Percentiles rank a stretch among this genome's conserved stretches.
Evolutionary conservation across 2,329 filamentous ascomycete species (phyloP).

Genomic region (Aspergillus versicolor): DNA sequence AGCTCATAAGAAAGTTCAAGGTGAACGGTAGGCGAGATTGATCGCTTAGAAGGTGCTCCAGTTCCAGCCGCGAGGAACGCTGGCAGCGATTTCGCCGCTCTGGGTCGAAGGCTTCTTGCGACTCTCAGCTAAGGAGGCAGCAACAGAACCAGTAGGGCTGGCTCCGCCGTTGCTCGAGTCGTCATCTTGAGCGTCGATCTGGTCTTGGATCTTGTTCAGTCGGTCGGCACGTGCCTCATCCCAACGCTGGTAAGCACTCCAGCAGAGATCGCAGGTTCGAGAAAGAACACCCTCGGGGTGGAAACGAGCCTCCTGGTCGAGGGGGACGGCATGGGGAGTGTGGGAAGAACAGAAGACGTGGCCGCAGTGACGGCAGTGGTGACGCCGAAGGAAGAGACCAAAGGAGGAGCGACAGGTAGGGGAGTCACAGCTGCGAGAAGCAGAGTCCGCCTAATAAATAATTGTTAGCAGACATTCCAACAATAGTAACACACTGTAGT

Average conservation of each 20-base stretch:
- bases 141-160: constrained; percentile 20
- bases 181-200: constrained; percentile 30
- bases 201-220: constrained; percentile 51
- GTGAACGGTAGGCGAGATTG: not conserved
- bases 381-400: constrained; percentile 61
- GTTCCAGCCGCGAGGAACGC: constrained; percentile 59
- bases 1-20: not conserved
- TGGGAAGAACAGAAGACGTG: constrained; percentile 65
- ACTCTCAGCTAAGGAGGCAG: constrained; percentile 23
- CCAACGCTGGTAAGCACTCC: constrained; percentile 58
- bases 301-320: constrained; percentile 64
- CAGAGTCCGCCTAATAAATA: constrained; percentile 54
- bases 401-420: constrained; percentile 60
- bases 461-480: constrained; percentile 16
- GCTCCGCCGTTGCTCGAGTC: constrained; percentile 20
- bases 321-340: constrained; percentile 55
- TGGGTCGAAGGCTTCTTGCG: constrained; percentile 26
- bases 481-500: not conserved
- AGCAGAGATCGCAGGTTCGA: constrained; percentile 62
- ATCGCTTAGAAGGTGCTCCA: constrained; percentile 60
- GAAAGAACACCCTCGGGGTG: constrained; percentile 58
- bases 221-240: constrained; percentile 49
- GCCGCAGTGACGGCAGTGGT: constrained; percentile 67
- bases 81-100: constrained; percentile 50
- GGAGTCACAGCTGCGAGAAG: constrained; percentile 57